Conservation (phyloP, 371 early-diverging fungal species). For the Chytridium lagenaria region DNA sequence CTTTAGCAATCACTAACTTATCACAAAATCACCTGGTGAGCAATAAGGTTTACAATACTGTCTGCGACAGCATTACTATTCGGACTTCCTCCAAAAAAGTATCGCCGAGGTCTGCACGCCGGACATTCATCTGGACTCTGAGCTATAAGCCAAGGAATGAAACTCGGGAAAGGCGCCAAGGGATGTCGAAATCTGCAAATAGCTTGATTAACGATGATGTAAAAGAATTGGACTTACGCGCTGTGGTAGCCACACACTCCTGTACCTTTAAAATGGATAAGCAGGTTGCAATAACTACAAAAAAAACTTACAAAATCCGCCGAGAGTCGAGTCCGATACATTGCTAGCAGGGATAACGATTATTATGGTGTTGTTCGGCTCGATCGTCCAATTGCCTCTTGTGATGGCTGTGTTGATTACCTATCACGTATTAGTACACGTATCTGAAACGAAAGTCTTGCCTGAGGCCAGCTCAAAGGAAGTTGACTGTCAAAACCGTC, state of each 20-base stretch:
- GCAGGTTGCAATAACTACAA: not conserved
- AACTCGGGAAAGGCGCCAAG: constrained; percentile 2
- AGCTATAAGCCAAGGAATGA: constrained; percentile 4
- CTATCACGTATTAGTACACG: not conserved
- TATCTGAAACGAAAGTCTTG: not conserved
- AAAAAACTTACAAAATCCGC: constrained; percentile 9
- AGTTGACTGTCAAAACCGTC: constrained; percentile 3
- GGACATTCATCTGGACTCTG: constrained; percentile 16
- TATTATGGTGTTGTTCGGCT: not conserved
- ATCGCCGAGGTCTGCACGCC: constrained; percentile 1
- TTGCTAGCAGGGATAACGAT: not conserved
- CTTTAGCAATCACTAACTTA: not conserved
- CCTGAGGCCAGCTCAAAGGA: constrained; percentile 13
- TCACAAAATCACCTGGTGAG: not conserved
- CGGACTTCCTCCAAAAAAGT: constrained; percentile 10
- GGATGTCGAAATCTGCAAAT: constrained; percentile 6
- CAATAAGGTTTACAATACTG: constrained; percentile 5
- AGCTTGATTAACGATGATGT: too few relatives aligned
- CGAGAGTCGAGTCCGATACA: constrained; percentile 10
- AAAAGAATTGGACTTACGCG: too few relatives aligned
- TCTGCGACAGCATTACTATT: constrained; percentile 4
- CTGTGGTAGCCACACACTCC: constrained; percentile 17
- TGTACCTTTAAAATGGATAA: not conserved
- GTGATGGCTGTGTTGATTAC: constrained; percentile 14
- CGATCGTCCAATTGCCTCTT: constrained; percentile 6